Percentiles rank a stretch among this genome's conserved stretches.
phyloP scores from a whole-genome alignment of 306 rosid species.

The Dicorynia guianensis region DNA sequence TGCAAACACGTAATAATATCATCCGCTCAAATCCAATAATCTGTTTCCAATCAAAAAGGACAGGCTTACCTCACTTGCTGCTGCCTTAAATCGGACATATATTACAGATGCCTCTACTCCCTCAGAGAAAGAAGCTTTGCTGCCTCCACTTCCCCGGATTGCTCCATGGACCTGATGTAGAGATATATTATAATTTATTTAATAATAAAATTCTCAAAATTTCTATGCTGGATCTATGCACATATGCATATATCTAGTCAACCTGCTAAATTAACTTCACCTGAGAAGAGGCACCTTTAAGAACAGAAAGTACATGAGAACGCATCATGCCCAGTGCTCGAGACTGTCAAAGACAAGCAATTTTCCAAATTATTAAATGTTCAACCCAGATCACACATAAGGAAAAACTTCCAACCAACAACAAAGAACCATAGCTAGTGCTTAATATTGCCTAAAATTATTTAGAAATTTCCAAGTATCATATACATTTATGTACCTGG shows the following conservation, averaged over 20 bases:
- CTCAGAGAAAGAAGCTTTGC: slow-evolving; percentile 82
- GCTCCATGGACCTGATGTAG: slow-evolving; percentile 85
- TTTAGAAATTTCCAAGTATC: slow-evolving; percentile 30
- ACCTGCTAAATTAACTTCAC: slow-evolving; percentile 52
- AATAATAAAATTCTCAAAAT: slow-evolving; percentile 28
- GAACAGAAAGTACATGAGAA: slow-evolving; percentile 80
- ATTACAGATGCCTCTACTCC: slow-evolving; percentile 98
- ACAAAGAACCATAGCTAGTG: slow-evolving; percentile 2
- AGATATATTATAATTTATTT: slow-evolving; percentile 40
- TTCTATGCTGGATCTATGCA: not conserved
- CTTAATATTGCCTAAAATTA: slow-evolving; percentile 12
- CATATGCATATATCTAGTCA: slow-evolving; percentile 35
- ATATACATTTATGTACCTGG: slow-evolving; percentile 63
- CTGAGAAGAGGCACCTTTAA: slow-evolving; percentile 96
- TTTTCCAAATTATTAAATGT: slow-evolving; percentile 36
- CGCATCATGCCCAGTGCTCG: slow-evolving; percentile 99
- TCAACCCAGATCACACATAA: slow-evolving; percentile 26
- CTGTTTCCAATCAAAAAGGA: slow-evolving; percentile 26
- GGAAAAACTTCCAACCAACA: slow-evolving; percentile 9
- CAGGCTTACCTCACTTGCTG: slow-evolving; percentile 83
- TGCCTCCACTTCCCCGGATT: slow-evolving; percentile 76
- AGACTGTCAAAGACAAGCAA: slow-evolving; percentile 67
- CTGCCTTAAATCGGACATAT: slow-evolving; percentile 98
- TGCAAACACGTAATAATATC: slow-evolving; percentile 14
- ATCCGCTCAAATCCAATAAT: slow-evolving; percentile 31